Evolutionary conservation across 177 flowering plant species (phyloP).

Genomic region (Vitis hybrid): DNA sequence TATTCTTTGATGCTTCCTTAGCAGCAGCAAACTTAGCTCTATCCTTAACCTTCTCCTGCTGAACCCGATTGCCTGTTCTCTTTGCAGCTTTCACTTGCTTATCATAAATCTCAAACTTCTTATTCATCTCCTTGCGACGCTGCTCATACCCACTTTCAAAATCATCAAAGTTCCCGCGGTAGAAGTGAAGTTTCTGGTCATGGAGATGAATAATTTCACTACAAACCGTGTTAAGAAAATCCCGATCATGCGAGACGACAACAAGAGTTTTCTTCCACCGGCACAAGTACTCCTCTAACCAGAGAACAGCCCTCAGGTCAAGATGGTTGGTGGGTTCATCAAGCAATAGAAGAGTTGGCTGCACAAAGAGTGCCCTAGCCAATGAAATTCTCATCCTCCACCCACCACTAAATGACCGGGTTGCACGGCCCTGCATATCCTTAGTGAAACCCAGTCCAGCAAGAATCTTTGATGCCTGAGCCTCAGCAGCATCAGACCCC

Average conservation of each 20-base stretch:
- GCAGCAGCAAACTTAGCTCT: constrained; percentile 49
- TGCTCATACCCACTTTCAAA: constrained; percentile 74
- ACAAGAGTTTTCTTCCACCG: constrained; percentile 77
- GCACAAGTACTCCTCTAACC: constrained; percentile 74
- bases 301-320: constrained; percentile 68
- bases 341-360: constrained; percentile 65
- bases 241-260: constrained; percentile 76
- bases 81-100: constrained; percentile 80
- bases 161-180: constrained; percentile 78
- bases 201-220: constrained; percentile 76
- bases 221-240: constrained; percentile 74
- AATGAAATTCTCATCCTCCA: constrained; percentile 93
- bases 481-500: constrained; percentile 78
- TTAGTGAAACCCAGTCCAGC: constrained; percentile 81
- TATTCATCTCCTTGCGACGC: constrained; percentile 68
- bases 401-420: constrained; percentile 77
- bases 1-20: constrained; percentile 63
- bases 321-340: constrained; percentile 82
- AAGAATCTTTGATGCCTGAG: constrained; percentile 74
- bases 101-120: constrained; percentile 55
- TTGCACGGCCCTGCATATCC: constrained; percentile 68
- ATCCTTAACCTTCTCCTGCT: constrained; percentile 69
- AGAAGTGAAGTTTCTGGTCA: constrained; percentile 61
- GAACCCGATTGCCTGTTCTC: constrained; percentile 51
- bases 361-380: constrained; percentile 83